Evolutionary conservation across 108 stramenopile species (phyloP).

Genomic region (Heterococcus sp.): DNA sequence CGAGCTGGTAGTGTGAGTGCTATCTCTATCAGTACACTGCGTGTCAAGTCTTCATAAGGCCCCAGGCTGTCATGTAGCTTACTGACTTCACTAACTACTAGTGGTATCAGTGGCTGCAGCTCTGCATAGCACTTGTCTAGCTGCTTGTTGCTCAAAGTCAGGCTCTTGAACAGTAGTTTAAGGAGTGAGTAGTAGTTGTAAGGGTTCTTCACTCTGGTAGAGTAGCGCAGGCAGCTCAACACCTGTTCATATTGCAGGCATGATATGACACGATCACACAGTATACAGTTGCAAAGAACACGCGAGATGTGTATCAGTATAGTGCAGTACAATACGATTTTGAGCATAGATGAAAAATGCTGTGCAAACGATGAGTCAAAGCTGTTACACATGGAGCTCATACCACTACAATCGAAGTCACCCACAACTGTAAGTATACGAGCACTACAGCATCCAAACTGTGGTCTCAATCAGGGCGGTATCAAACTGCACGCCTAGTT

Average conservation of each 20-base stretch:
- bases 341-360: no score
- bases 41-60: conserved; percentile 26
- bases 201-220: conserved; percentile 50
- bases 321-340: no score
- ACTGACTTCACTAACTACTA: conserved; percentile 39
- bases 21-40: conserved; percentile 74
- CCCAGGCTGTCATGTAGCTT: conserved; percentile 44
- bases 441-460: no score
- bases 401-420: no score
- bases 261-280: no score
- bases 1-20: conserved; percentile 83
- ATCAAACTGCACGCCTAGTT: no score
- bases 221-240: conserved; percentile 38
- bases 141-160: conserved; percentile 81
- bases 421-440: no score
- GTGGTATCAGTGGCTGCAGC: conserved; percentile 27
- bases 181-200: conserved; percentile 75
- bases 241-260: background rate
- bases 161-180: conserved; percentile 75
- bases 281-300: background rate
- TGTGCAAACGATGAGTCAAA: no score
- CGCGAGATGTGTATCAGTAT: background rate
- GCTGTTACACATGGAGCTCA: no score
- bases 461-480: no score
- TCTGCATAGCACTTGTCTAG: conserved; percentile 69